A percentile compares a stretch with the other conserved stretches of the same genome.
Evolutionary conservation across 352 stramenopile species (phyloP).

Genomic region (Globisporangium megalacanthum): DNA sequence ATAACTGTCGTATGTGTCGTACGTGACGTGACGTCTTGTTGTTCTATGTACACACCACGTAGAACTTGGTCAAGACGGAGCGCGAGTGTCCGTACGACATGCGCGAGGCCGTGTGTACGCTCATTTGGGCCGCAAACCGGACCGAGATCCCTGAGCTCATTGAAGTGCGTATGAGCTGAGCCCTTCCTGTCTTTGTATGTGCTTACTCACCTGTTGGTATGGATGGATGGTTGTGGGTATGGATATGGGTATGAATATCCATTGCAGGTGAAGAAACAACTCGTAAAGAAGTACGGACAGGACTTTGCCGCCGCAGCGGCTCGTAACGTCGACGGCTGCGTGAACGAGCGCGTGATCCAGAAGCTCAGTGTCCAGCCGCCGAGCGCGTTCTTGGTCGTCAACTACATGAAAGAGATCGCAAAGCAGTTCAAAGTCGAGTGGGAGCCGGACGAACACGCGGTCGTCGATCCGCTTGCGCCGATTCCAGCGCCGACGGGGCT

Average conservation of each 20-base stretch:
- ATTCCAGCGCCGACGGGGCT: slow-evolving; percentile 88
- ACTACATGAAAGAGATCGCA: slow-evolving; percentile 95
- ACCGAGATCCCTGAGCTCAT: slow-evolving; percentile 92
- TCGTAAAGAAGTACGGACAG: slow-evolving; percentile 87
- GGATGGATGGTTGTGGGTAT: background rate
- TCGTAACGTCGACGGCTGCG: slow-evolving; percentile 83
- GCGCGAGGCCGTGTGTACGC: slow-evolving; percentile 87
- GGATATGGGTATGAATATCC: background rate
- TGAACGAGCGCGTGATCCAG: slow-evolving; percentile 90
- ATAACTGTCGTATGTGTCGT: background rate
- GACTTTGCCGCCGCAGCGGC: slow-evolving; percentile 82
- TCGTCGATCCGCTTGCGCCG: slow-evolving; percentile 75
- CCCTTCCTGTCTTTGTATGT: background rate
- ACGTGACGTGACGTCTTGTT: too few species aligned
- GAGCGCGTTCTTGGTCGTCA: slow-evolving; percentile 91
- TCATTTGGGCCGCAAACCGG: slow-evolving; percentile 90
- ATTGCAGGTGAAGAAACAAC: slow-evolving; percentile 71
- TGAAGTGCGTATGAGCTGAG: slow-evolving; percentile 38
- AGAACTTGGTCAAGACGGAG: slow-evolving; percentile 88
- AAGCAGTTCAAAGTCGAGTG: slow-evolving; percentile 95
- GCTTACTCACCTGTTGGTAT: too few species aligned
- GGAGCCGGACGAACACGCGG: slow-evolving; percentile 75
- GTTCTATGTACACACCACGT: background rate
- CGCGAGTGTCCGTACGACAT: slow-evolving; percentile 93
- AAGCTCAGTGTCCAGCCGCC: slow-evolving; percentile 94